These are phyloP conservation scores for Cucurbita ficifolia DNA, from an alignment of 306 rosid species.

Conservation along the genomic window DNA sequence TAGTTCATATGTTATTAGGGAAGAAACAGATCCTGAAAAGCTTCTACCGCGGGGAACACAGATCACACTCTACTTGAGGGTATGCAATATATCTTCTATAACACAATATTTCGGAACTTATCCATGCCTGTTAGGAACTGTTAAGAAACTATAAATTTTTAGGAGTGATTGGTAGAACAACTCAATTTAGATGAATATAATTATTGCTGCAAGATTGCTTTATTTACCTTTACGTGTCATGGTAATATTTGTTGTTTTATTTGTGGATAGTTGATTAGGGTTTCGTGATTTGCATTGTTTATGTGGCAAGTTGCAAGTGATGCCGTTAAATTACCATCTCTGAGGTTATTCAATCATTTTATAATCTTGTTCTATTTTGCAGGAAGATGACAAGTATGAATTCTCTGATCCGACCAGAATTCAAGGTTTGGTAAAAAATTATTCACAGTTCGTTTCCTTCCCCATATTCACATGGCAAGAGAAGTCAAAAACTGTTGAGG, in stretches of 20 bases:
- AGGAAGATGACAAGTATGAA: slow-evolving; percentile 92
- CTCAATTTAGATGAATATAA: background rate
- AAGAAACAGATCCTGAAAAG: slow-evolving; percentile 85
- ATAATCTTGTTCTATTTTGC: slow-evolving; percentile 4
- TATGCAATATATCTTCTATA: slow-evolving; percentile 16
- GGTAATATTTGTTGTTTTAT: background rate
- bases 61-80: slow-evolving; percentile 73
- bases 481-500: slow-evolving; percentile 88
- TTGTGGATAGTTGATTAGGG: background rate
- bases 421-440: slow-evolving; percentile 89
- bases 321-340: background rate
- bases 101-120: background rate
- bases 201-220: background rate
- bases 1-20: slow-evolving; percentile 75
- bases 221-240: background rate
- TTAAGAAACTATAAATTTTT: background rate
- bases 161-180: background rate
- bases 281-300: background rate
- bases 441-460: slow-evolving; percentile 95
- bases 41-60: slow-evolving; percentile 74
- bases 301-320: background rate
- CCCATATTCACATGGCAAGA: slow-evolving; percentile 97
- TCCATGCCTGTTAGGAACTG: background rate
- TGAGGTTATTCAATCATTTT: background rate
- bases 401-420: slow-evolving; percentile 73